Percentiles rank a stretch among this genome's conserved stretches.
Evolutionary conservation across 2,329 filamentous ascomycete genomes (phyloP).

Genomic region (Sordariomycetes sp.): DNA sequence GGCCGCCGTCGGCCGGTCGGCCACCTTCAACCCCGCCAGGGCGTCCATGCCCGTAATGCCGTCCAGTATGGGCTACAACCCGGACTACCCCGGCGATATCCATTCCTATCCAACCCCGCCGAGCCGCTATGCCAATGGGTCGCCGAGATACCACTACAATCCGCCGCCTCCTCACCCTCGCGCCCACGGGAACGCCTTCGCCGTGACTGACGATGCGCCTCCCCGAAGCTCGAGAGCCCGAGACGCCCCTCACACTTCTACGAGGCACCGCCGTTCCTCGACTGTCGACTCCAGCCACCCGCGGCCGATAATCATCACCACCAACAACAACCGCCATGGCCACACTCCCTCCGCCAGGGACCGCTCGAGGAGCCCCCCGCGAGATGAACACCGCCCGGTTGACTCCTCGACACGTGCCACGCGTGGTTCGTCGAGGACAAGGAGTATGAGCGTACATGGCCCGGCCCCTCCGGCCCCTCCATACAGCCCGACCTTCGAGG

Average conservation of each 20-base stretch:
- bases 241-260: slow-evolving; percentile 29
- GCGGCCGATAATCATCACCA: slow-evolving; percentile 48
- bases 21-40: slow-evolving; percentile 36
- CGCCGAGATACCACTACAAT: slow-evolving; percentile 7
- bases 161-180: slow-evolving; percentile 8
- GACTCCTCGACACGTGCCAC: not conserved
- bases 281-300: slow-evolving; percentile 38
- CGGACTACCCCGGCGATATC: slow-evolving; percentile 40
- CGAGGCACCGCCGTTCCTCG: slow-evolving; percentile 26
- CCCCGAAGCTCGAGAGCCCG: slow-evolving; percentile 34
- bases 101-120: slow-evolving; percentile 36
- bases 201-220: slow-evolving; percentile 40
- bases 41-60: slow-evolving; percentile 36
- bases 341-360: slow-evolving; percentile 21
- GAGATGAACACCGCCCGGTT: slow-evolving; percentile 36
- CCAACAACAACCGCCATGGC: slow-evolving; percentile 29
- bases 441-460: slow-evolving; percentile 30
- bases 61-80: slow-evolving; percentile 33
- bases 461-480: slow-evolving; percentile 9
- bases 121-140: slow-evolving; percentile 13
- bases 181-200: slow-evolving; percentile 38
- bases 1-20: slow-evolving; percentile 29
- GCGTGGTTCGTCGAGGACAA: slow-evolving; percentile 20
- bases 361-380: slow-evolving; percentile 31
- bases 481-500: slow-evolving; percentile 33